Evolutionary conservation across 192 early-diverging fungal genomes (phyloP), one percentile per base, ranked within the genome.

Genomic region (Backusella liffmaniae): DNA sequence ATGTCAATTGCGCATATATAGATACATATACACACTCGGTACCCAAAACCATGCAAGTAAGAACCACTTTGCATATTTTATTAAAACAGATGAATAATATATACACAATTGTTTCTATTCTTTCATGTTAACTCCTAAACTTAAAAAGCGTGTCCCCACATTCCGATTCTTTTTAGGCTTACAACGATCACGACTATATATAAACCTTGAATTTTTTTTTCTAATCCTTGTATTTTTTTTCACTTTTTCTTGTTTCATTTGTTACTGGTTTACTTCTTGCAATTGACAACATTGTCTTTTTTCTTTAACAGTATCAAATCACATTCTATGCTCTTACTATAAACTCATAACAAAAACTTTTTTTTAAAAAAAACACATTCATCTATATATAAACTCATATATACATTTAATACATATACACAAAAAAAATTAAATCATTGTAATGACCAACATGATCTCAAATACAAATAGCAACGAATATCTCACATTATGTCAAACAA

Each of bases 401-500:
- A 69, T 37, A 42, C 12, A 29, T 3, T 32, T 32, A 23, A 67
- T 23, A 36, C 46, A 36, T 32, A 34, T 34, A 34, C 10, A 67
- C 8, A 30, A 67, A 36, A 32, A 67, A 36, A 67, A 67, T 4
- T 35, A 67, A 67, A n/a, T 67, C 66, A 69, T 23, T 36, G 35
- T 69, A 41, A 69, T 36, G 67, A 69, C 35, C 39, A 69, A 36
- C 35, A 69, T 39, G 39, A 39, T 39, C 67, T 69, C 67, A 36
- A 72, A 49, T 29, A 53, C 30, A 34, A 41, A 69, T 36, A 23
- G 12, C 30, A 72, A 49, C 44, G 26, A 53, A 53, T 34, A 72
- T 72, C 44, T 53, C 21, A 72, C 44, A 72, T 72, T 69, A 69
- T 69, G 67, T 69, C 67, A 69, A 69, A 9, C 67, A 21, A 37